Conservation (phyloP, 2,329 filamentous ascomycete genomes). For the Lachnellula hyalina region DNA sequence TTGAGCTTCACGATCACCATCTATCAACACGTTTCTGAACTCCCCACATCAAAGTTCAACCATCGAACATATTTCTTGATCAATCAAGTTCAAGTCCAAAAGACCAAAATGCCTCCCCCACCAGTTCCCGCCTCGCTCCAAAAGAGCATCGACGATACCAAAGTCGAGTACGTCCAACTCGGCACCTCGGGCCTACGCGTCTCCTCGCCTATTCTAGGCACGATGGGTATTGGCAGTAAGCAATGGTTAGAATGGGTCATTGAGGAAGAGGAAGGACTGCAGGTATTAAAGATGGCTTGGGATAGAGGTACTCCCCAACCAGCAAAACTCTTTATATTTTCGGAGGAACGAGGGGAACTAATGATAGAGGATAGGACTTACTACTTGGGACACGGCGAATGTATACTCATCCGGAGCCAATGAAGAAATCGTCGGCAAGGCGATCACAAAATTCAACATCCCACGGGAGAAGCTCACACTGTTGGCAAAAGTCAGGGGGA, state of each 20-base stretch:
- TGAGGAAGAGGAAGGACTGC: constrained; percentile 46
- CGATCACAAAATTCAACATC: constrained; percentile 52
- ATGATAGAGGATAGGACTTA: constrained; percentile 42
- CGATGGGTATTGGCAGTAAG: constrained; percentile 54
- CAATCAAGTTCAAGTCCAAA: neutral
- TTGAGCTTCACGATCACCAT: neutral
- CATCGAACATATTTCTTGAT: neutral
- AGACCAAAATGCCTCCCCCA: neutral
- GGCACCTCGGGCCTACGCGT: constrained; percentile 57
- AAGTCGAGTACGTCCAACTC: constrained; percentile 45
- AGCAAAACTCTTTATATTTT: neutral
- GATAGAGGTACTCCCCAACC: constrained; percentile 5
- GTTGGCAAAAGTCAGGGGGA: constrained; percentile 48
- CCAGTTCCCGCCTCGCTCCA: constrained; percentile 7
- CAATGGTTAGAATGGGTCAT: constrained; percentile 48
- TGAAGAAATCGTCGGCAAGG: constrained; percentile 50
- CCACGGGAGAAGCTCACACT: constrained; percentile 51
- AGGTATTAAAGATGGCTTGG: constrained; percentile 11
- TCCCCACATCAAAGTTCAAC: neutral
- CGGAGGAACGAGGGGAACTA: neutral
- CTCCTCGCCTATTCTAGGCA: constrained; percentile 57
- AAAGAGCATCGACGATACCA: constrained; percentile 34
- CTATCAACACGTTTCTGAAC: neutral
- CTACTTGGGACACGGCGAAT: constrained; percentile 51
- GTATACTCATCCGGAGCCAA: constrained; percentile 50